Base-by-base conservation (phyloP, 345 rosid species). In the Murraya paniculata region DNA sequence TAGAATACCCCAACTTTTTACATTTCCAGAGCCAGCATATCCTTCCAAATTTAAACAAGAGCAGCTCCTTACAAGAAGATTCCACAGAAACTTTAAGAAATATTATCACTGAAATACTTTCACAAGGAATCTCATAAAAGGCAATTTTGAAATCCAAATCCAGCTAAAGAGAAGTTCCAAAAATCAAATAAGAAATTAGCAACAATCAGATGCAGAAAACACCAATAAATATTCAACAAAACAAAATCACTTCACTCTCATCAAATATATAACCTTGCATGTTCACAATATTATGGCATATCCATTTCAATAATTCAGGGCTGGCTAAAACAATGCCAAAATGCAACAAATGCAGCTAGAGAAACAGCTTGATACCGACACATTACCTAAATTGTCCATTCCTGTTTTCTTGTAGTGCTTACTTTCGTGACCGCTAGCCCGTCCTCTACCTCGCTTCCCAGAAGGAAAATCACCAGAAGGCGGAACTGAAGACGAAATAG, bases 331-430 rank as follows among this genome's bases (percentile, higher is more conserved):
- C 41, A 10, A 28, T 11, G 45, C 30, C n/a, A 64, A 64, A 56
- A 68, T 36, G 60, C 57, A 35, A 33, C 27, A 33, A 31, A 45
- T 64, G 30, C 25, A 73, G 41, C 16, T n/a, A 41, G 21, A 38
- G 21, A 78, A 31, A 30, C 13, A n/a, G 41, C 18, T 45, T 72
- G 55, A 53, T 30, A 71, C 74, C 78, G 64, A 38, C 36, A 39
- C n/a, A 24, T 77, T 82, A 89, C 97, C 97, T 59, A 80, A 80
- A 86, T 81, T 83, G 38, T 85, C 89, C 84, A 84, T 50, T 19
- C 84, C 82, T 82, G 82, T 72, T 81, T 78, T 86, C 87, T 88
- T 89, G 64, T 76, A 77, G 78, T 89, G 80, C 85, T 86, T 92
- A 45, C 77, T 79, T 82, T 86, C 86, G 25, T 77, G 81, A 58